Evolutionary conservation across 1,284 basidiomycete species (phyloP).

Genomic region (Ceratobasidium papillatum): DNA sequence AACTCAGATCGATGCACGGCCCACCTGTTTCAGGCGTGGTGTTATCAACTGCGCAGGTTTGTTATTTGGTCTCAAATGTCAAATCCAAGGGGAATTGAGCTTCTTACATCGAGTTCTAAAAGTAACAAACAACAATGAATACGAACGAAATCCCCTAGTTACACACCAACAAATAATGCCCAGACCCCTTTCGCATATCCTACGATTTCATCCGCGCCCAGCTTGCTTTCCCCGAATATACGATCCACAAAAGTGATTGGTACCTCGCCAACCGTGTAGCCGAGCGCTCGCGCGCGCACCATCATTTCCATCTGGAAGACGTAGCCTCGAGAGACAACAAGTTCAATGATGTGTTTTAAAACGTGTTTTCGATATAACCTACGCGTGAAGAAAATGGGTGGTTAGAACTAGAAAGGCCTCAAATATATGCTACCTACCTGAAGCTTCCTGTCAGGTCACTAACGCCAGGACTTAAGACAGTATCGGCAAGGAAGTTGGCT

Average conservation of each 20-base stretch:
- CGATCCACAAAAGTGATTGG: conserved; percentile 95
- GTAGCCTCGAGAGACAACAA: conserved; percentile 87
- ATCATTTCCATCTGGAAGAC: conserved; percentile 99
- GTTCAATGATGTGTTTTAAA: conserved; percentile 80
- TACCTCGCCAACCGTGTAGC: conserved; percentile 87
- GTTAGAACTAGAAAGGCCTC: neutral
- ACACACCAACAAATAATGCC: conserved; percentile 77
- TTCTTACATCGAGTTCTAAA: neutral
- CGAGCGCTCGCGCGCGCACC: conserved; percentile 82
- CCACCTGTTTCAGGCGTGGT: too few relatives aligned
- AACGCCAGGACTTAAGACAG: conserved; percentile 82
- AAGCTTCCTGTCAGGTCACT: conserved; percentile 90
- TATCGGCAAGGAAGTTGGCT: conserved; percentile 86
- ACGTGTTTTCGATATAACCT: conserved; percentile 83
- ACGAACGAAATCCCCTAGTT: conserved; percentile 42
- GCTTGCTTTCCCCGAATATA: conserved; percentile 90
- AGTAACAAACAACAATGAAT: neutral
- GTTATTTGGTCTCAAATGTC: too few relatives aligned
- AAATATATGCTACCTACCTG: conserved; percentile 60
- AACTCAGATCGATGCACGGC: too few relatives aligned
- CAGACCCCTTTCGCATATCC: conserved; percentile 90
- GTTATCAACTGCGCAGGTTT: too few relatives aligned
- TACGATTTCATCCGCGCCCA: conserved; percentile 88
- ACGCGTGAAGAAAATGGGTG: neutral
- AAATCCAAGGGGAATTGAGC: too few relatives aligned